phyloP scores from a whole-genome alignment of 345 rosid genomes.

The Eucalyptus coolabah region DNA sequence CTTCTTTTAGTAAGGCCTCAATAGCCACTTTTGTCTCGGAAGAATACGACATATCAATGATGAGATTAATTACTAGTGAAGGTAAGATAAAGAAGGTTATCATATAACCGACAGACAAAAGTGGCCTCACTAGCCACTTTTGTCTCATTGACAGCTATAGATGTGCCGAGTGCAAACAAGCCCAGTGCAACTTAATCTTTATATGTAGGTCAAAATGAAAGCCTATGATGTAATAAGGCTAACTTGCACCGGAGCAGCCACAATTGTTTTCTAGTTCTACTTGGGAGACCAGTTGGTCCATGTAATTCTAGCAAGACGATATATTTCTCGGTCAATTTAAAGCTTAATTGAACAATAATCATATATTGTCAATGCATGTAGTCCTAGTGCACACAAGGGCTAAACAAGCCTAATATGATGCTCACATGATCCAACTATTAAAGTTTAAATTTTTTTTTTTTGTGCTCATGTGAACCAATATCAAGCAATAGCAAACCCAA shows the following conservation, averaged over 20 bases:
- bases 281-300: background rate
- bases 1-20: background rate
- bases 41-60: background rate
- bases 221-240: background rate
- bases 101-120: background rate
- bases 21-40: background rate
- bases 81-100: background rate
- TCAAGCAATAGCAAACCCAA: background rate
- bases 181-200: background rate
- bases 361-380: background rate
- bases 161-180: background rate
- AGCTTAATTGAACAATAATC: background rate
- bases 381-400: background rate
- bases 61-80: background rate
- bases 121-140: no score
- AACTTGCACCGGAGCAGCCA: background rate
- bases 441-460: no score
- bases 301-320: background rate
- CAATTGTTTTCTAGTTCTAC: background rate
- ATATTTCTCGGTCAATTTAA: background rate
- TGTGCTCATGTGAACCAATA: background rate
- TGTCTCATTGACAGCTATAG: background rate
- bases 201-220: background rate
- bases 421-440: background rate
- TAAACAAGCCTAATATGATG: background rate